Base-by-base conservation (phyloP, 208 protist genomes). In the Naegleria fowleri region DNA sequence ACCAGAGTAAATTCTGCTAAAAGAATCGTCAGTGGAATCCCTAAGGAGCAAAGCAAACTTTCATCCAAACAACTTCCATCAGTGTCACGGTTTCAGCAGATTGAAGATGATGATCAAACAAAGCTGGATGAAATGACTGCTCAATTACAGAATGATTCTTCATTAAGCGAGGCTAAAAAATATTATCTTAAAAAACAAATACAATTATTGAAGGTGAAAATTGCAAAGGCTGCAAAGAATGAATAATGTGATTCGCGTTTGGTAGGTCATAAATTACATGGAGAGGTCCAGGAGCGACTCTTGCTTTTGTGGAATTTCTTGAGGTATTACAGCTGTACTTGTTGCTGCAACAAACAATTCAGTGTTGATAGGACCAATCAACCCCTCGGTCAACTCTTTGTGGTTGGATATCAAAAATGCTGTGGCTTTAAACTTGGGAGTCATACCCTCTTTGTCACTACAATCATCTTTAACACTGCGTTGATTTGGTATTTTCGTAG, bases 121-220 rank as follows among this genome's bases (percentile, higher is more conserved):
- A 67, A 48, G 43, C 43, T 48, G 1, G 43, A 48, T 48, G 7
- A 7, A 9, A 48, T 48, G 43, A 48, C 7, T 48, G 19, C 55
- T 67, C 55, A 67, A 67, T 67, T 67, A 67, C 19, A 67, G 19
- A 67, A 33, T 58, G 41, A 88, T 51, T 52, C 83, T 15, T 36
- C n/a, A 16, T 51, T 87, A 29, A 87, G 40, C 5, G 83, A 41
- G n/a, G 83, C 83, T 5, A 87, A 87, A 52, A 87, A 87, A 19
- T 87, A 87, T 87, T 33, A 15, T 3, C 15, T 87, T 9, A 87
- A 87, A n/a, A 87, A 87, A 51, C 39, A 87, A 51, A 15, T 87
- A 29, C n/a, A 51, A 52, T 51, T 87, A 40, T 25, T 87, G 13
- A 41, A 87, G 48, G 83, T 39, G 25, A 15, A 87, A 51, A 87